phyloP scores from a whole-genome alignment of 352 stramenopile genomes.

The Pythium scleroteichum region DNA sequence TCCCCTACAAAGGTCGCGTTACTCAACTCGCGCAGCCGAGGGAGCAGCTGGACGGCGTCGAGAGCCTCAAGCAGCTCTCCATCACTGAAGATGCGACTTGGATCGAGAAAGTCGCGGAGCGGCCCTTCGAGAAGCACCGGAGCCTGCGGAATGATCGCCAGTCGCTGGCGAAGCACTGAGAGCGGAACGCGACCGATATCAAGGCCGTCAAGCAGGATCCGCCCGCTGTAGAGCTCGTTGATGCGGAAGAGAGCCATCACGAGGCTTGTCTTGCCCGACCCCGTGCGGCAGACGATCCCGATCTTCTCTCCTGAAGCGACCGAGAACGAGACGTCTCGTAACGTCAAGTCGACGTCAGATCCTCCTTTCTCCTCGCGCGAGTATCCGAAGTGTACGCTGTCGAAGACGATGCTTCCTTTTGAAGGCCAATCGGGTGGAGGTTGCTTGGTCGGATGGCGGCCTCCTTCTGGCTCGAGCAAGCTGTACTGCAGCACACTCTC shows the following conservation, averaged over 20 bases:
- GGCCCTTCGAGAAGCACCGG: conserved; percentile 28
- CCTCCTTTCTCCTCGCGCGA: not conserved
- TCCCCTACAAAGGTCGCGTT: no score
- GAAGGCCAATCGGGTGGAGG: conserved; percentile 6
- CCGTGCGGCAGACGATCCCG: conserved; percentile 80
- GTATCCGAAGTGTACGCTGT: conserved; percentile 35
- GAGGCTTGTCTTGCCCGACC: conserved; percentile 24
- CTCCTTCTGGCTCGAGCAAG: not conserved
- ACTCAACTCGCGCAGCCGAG: conserved; percentile 27
- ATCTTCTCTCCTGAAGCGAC: conserved; percentile 49
- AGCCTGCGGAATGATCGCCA: conserved; percentile 29
- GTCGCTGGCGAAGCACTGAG: not conserved
- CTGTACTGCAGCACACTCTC: conserved; percentile 24
- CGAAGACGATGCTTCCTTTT: conserved; percentile 14
- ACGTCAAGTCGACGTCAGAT: not conserved
- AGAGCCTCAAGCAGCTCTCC: conserved; percentile 56
- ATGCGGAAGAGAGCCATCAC: conserved; percentile 24
- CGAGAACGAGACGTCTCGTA: conserved; percentile 37
- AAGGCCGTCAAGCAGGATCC: conserved; percentile 32
- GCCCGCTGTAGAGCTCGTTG: conserved; percentile 18
- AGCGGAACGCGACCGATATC: conserved; percentile 26
- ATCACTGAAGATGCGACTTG: conserved; percentile 64
- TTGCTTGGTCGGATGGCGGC: not conserved
- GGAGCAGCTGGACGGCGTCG: not conserved
- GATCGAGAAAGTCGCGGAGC: conserved; percentile 69